Percentiles rank a stretch among this genome's conserved stretches.
Evolutionary conservation across 768 basidiomycete genomes (phyloP).

Genomic region (Paxillus rubicundulus): DNA sequence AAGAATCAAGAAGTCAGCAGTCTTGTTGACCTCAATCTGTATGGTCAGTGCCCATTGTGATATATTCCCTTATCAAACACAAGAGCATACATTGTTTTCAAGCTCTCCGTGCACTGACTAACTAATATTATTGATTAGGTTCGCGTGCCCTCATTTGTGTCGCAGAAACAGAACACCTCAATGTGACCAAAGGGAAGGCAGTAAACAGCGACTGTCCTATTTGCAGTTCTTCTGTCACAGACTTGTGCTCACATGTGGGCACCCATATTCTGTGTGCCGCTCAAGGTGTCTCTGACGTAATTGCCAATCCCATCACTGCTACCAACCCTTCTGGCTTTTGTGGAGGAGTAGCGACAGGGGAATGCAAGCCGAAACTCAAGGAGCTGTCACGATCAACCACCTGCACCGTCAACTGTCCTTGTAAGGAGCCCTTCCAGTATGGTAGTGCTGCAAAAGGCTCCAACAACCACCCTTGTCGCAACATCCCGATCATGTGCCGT

Average conservation of each 20-base stretch:
- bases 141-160: too few species aligned
- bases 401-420: neutral
- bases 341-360: neutral
- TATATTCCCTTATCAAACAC: too few species aligned
- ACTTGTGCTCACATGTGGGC: conserved; percentile 5
- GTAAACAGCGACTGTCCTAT: neutral
- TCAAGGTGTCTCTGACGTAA: neutral
- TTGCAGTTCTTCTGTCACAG: neutral
- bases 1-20: neutral
- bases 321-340: conserved; percentile 1
- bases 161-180: neutral
- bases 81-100: too few species aligned
- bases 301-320: too few species aligned
- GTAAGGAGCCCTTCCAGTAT: neutral
- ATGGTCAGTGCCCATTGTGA: too few species aligned
- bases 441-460: neutral
- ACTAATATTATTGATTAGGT: too few species aligned
- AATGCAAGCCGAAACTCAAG: neutral
- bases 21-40: neutral
- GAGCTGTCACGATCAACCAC: neutral
- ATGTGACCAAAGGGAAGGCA: neutral
- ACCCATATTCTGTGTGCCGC: neutral
- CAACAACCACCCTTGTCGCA: neutral
- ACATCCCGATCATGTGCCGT: neutral
- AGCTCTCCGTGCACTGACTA: too few species aligned